Evolutionary conservation across 2,329 filamentous ascomycete genomes (phyloP), one percentile per base, ranked within the genome.

Genomic region (Clonostachys byssicola): DNA sequence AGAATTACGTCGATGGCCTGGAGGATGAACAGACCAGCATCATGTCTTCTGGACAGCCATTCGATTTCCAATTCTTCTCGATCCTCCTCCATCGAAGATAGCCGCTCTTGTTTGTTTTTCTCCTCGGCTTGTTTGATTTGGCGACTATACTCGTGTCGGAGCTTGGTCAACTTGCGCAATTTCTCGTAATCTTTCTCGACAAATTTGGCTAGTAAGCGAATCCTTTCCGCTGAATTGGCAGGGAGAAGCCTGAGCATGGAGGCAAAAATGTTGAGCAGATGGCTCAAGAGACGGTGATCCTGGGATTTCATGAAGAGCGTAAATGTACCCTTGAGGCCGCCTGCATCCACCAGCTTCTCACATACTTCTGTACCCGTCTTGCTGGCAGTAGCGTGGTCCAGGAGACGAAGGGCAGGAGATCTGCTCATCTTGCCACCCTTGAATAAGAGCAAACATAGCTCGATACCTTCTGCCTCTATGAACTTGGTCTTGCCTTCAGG

Each of bases 161-260:
- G 65, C 50, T 78, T 74, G 35, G 95, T 64, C 5, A 97, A 73
- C 60, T 85, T 89, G 6, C 62, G 70, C 36, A 90, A 81, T 73
- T 97, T 97, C 55, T 86, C 89, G 62, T 95, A 96, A 54, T 96
- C 85, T 61, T 90, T 95, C 65, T 99, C 94, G 16, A 96, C 87
- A 58, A 97, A 97, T 61, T 99, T 99, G 43, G 92, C 92, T 5
- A 97, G 77, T 1, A 86, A 80, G 5, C 94, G 82, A 56, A 97
- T 95, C 6, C 94, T 81, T 34, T 85, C 77, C 0, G 89, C 75
- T 2, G 89, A 91, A 34, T 89, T 82, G 14, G 83, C 88, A 0
- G 92, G 91, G 2, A 99, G 67, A 5, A 85, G 76, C 20, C 91
- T 85, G 2, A 99, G 74, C 62, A 99, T 78, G 0, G 88, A 89